Evolutionary conservation across 768 basidiomycete genomes (phyloP), one percentile per base, ranked within the genome.

Genomic region (Rhizopogon sp.): DNA sequence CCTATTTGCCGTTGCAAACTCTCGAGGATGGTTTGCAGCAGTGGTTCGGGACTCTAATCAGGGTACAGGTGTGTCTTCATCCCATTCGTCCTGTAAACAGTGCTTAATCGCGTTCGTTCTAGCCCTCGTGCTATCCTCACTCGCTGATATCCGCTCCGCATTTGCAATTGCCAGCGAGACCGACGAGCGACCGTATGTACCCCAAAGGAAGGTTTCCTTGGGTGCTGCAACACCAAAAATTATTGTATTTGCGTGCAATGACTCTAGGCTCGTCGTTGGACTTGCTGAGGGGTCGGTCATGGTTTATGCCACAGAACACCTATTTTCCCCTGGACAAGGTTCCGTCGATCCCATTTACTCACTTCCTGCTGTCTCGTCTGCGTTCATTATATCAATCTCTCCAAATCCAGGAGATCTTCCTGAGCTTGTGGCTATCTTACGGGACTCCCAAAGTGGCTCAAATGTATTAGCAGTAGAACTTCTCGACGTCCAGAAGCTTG

Each of bases 11-110:
- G 73, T 79, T 3, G 76, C 83, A 3, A 87, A 84, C 63, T 69
- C 73, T 11, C 78, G 74, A 58, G 85, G 82, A 29, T 90, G 84
- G 82, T 91, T 90, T 67, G 85, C 80, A 44, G 86, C 87, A 33
- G 78, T 81, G 9, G 75, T 69, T 43, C 68, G 71, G 39, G 70
- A 71, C 47, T 51, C 58, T 46, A 43, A 65, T 61, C 60, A 70
- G 50, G 60, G 68, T 55, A 74, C 72, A 55, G 70, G 81, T 81
- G 54, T 43, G 75, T 58, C 35, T 7, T 20, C 29, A 11, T 50
- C 40, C 10, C 44, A 52, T 37, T 44, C 39, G 50, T 50, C 51
- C 45, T 17, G 17, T 20, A 17, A 28, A 45, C 7, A 8, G 4
- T 22, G 22, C 47, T 41, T 31, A 43, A 31, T 9, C 10, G 20